A percentile compares a stretch with the other conserved stretches of the same genome.
phyloP scores from a whole-genome alignment of 139 green algal species.

The Tetradesmus obliquus region DNA sequence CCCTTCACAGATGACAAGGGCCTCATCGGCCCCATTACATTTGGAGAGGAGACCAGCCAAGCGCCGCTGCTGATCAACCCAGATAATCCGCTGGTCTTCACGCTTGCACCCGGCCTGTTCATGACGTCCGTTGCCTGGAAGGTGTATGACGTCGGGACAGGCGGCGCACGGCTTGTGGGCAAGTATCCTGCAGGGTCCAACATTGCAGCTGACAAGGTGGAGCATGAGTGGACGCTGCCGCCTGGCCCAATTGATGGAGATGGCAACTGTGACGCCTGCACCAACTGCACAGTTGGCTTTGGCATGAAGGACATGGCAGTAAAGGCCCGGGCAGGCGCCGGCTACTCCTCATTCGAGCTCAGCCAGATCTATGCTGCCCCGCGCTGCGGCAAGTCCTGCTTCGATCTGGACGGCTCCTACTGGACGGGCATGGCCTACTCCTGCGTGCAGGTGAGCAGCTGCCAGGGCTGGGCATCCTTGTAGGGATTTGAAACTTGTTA shows the following conservation, averaged over 20 bases:
- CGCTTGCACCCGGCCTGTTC: neutral
- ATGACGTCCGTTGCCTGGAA: conserved; percentile 17
- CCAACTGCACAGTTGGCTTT: neutral
- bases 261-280: neutral
- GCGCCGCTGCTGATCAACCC: neutral
- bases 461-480: too few species aligned
- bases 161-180: neutral
- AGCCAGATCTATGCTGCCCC: neutral
- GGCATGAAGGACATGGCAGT: conserved; percentile 4
- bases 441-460: neutral
- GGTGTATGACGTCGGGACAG: neutral
- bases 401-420: neutral
- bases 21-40: neutral
- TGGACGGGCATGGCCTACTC: conserved; percentile 31
- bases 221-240: neutral
- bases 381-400: neutral
- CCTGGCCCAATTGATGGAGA: neutral
- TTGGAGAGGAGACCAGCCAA: neutral
- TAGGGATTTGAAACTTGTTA: too few species aligned
- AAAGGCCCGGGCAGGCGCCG: neutral
- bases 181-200: neutral
- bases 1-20: neutral
- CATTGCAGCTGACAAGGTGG: neutral
- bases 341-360: neutral
- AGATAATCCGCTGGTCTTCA: neutral